Conservation (phyloP, 2,329 filamentous ascomycete species). For the Chaetomiaceae sp. region DNA sequence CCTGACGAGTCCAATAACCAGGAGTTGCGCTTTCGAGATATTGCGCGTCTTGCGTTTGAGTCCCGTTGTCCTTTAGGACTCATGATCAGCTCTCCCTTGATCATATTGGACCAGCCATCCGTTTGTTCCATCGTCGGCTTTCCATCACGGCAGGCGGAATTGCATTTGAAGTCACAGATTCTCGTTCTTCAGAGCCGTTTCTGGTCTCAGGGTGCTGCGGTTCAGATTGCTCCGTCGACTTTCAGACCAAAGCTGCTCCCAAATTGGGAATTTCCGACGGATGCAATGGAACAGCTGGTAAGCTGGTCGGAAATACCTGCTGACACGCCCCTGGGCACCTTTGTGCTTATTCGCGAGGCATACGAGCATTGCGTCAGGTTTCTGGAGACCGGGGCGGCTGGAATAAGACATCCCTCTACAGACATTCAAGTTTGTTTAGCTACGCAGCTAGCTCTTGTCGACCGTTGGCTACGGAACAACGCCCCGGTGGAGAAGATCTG, state of each 20-base stretch:
- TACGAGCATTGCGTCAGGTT: background rate
- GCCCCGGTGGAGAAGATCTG: background rate
- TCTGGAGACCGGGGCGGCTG: background rate
- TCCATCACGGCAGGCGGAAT: background rate
- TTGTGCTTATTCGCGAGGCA: background rate
- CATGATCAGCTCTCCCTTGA: background rate
- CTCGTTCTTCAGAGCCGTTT: background rate
- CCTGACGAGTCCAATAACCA: background rate
- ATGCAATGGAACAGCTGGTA: background rate
- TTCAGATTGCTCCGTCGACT: background rate
- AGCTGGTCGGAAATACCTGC: background rate
- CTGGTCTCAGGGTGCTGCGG: background rate
- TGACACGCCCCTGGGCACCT: background rate
- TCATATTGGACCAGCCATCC: background rate
- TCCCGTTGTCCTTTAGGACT: background rate
- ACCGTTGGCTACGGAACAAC: background rate
- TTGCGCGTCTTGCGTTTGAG: background rate
- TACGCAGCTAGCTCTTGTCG: background rate
- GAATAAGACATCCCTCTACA: background rate
- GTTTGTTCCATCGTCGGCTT: background rate
- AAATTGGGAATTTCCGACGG: background rate
- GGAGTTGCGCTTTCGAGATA: background rate
- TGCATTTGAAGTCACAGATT: background rate
- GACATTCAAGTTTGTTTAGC: background rate
- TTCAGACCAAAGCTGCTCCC: background rate